Base-by-base conservation (phyloP, 2,329 filamentous ascomycete species). In the Alternaria incomplexa region DNA sequence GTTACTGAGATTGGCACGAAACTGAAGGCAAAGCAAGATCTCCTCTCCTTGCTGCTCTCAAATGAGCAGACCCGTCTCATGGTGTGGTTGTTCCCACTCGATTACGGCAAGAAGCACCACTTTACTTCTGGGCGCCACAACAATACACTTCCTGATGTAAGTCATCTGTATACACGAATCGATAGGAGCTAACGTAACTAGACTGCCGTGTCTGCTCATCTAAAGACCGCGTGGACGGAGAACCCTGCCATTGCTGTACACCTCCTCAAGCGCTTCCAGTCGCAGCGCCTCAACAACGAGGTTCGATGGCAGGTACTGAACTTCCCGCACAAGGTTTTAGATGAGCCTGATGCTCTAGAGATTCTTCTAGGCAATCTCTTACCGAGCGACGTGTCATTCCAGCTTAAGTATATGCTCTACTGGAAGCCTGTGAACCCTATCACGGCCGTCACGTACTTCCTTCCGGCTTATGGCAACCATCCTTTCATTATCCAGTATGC, bases 401-500 rank as follows among this genome's bases (percentile, higher is more conserved):
- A 97, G 79, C 85, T 98, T 57, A 97, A 93, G 89, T 97, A 97
- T 79, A 84, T 99, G 15, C 84, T 99, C 2, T 97, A 92, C 82
- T 99, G 96, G 96, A 88, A 91, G 22, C 89, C 96, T 0, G 90
- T 97, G 30, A 97, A 97, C 74, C 96, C 96, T 0, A 91, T 97
- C 65, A 96, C 94, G 10, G 94, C 96, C 1, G 90, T 96, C 7
- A 97, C 93, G 0, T 93, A 96, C 81, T 98, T 99, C 83, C 79
- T 97, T 70, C 96, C 96, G 0, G 89, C 91, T 1, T 99, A 96
- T 79, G 89, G 90, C 44, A 95, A 97, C 73, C 91, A 99, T 74
- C 92, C 96, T 0, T 96, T 94, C 80, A 86, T 99, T 56, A 88
- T 98, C 43, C 96, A 99, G 79, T 99, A 98, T 79, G 96, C 96